These are phyloP conservation scores for Wickerhamomyces sp. DNA, from an alignment of 1,139 yeast genomes.

Conservation along the genomic window DNA sequence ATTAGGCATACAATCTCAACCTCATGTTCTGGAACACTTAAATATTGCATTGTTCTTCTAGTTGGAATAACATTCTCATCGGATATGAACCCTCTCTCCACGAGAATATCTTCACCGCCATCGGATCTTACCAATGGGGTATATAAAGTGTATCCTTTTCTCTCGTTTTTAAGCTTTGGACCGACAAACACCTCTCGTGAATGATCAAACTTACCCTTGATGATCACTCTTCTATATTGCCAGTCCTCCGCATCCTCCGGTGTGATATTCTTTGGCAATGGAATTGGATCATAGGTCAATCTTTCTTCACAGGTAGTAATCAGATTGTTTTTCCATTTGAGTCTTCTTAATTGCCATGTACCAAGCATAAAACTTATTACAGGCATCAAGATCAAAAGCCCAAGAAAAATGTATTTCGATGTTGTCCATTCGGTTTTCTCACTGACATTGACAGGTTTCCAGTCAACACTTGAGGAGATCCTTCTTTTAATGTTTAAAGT, in stretches of 20 bases:
- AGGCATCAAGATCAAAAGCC: conserved; percentile 78
- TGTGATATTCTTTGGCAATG: conserved; percentile 56
- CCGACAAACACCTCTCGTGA: conserved; percentile 89
- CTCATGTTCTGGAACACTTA: conserved; percentile 70
- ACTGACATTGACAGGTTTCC: conserved; percentile 69
- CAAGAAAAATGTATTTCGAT: conserved; percentile 47
- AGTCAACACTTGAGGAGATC: conserved; percentile 67
- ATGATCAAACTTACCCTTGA: conserved; percentile 77
- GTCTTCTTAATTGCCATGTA: conserved; percentile 85
- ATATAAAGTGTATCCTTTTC: conserved; percentile 71
- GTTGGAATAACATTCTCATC: conserved; percentile 67
- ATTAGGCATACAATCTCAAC: conserved; percentile 71
- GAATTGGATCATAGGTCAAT: conserved; percentile 66
- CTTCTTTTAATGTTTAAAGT: conserved; percentile 10
- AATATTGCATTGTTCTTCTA: conserved; percentile 54
- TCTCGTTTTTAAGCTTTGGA: conserved; percentile 75
- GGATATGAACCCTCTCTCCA: conserved; percentile 91
- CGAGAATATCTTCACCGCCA: conserved; percentile 67
- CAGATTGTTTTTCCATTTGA: conserved; percentile 84
- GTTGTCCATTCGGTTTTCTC: conserved; percentile 25
- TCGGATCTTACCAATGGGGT: conserved; percentile 76
- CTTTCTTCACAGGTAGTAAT: conserved; percentile 81
- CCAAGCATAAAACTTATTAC: conserved; percentile 81
- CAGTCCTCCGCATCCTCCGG: conserved; percentile 55
- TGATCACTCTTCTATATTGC: conserved; percentile 72